Evolutionary conservation across 2,329 filamentous ascomycete species (phyloP), one percentile per base, ranked within the genome.

Genomic region (Aspergillus sp.): DNA sequence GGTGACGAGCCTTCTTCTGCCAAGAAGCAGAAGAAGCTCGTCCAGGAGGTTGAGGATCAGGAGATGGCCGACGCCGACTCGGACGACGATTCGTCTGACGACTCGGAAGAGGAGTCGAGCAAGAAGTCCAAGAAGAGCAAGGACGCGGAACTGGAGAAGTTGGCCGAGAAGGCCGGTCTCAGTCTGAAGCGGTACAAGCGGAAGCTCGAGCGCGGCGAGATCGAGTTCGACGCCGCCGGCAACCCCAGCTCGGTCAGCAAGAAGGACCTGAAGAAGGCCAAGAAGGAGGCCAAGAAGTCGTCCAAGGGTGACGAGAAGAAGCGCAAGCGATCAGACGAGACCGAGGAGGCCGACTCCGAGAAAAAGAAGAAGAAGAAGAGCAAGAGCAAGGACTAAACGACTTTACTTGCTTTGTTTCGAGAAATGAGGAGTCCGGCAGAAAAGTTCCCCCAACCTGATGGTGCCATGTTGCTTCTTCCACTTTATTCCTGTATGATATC

Each of bases 141-240:
- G 72, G 80, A 81, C 54, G 73, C 73, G 24, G 80, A 82, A 58
- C 57, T 85, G 75, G 64, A 86, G 82, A 71, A 82, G 77, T 75
- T 88, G 50, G 90, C 90, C 46, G 85, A 84, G 60, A 82, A 84
- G 65, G 85, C 88, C 9, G 89, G 89, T 62, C 80, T 92, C 60
- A 90, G 87, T 7, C 84, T 90, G 56, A 86, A 86, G 80, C 89
- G 91, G 78, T 92, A 92, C 79, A 87, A 90, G 81, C 84, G 88
- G 74, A 92, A 92, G 82, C 87, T 87, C 66, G 89, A 90, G 77
- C 84, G 88, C 63, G 90, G 90, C 42, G 88, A 92, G 70, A 89
- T 92, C 64, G 81, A 86, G 71, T 79, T 92, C 64, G 83, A 82
- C 67, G 78, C 79, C 12, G 85, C 90, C 62, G 89, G 89, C 58